Conservation (phyloP, 129 eudicot genomes). For the Oenanthe sinensis region DNA sequence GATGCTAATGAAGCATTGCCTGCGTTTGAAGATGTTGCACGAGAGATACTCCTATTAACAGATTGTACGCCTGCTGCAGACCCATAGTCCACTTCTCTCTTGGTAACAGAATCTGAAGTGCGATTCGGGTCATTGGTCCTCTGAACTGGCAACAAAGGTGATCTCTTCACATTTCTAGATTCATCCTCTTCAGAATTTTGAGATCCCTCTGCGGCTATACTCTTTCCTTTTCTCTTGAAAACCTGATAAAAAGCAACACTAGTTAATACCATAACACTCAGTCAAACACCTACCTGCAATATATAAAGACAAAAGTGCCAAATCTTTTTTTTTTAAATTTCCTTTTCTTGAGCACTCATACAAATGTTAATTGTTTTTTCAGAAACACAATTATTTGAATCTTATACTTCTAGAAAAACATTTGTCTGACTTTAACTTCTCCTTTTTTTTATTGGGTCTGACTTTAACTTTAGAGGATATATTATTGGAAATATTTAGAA, state of each 20-base stretch:
- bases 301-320: background rate
- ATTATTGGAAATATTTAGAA: background rate
- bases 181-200: slow-evolving; percentile 46
- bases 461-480: background rate
- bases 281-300: background rate
- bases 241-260: slow-evolving; percentile 9
- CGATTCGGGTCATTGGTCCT: slow-evolving; percentile 36
- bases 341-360: background rate
- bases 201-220: slow-evolving; percentile 38
- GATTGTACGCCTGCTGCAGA: slow-evolving; percentile 23
- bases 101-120: slow-evolving; percentile 21
- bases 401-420: background rate
- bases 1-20: slow-evolving; percentile 55
- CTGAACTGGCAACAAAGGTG: slow-evolving; percentile 28
- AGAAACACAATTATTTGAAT: background rate
- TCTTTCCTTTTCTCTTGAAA: slow-evolving; percentile 60
- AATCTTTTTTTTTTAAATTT: background rate
- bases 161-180: slow-evolving; percentile 39
- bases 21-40: slow-evolving; percentile 27
- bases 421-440: background rate
- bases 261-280: background rate
- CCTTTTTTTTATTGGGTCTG: background rate
- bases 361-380: background rate
- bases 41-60: slow-evolving; percentile 19
- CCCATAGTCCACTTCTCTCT: slow-evolving; percentile 40